phyloP scores from a whole-genome alignment of 2,329 filamentous ascomycete genomes.

The Tolypocladium ovalisporum region DNA sequence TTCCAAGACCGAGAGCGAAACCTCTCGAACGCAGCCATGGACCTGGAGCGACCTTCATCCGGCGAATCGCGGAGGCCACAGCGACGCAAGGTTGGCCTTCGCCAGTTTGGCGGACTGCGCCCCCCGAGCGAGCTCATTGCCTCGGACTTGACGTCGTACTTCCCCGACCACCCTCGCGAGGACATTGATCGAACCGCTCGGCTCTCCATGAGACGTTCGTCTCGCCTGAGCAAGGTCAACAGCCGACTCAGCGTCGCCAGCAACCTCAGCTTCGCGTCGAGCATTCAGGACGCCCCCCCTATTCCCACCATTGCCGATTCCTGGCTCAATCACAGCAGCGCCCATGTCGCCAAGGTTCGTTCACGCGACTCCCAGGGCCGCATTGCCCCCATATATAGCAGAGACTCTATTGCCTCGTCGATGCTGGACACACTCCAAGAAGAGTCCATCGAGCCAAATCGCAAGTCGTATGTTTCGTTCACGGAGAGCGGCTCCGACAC shows the following conservation, averaged over 20 bases:
- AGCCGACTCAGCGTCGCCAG: conserved; percentile 90
- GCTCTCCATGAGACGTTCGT: conserved; percentile 81
- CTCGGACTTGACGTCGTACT: conserved; percentile 92
- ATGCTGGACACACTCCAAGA: conserved; percentile 85
- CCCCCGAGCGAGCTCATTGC: conserved; percentile 96
- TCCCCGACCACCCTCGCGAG: conserved; percentile 87
- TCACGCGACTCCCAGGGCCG: conserved; percentile 38
- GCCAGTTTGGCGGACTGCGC: conserved; percentile 81
- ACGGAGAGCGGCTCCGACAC: conserved; percentile 65
- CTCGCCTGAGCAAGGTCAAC: conserved; percentile 82
- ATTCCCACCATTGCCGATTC: conserved; percentile 92
- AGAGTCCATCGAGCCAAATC: conserved; percentile 78
- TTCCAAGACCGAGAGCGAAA: conserved; percentile 60
- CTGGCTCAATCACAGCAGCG: conserved; percentile 56
- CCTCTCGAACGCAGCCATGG: conserved; percentile 46
- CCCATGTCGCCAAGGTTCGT: conserved; percentile 26
- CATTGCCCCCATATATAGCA: conserved; percentile 38
- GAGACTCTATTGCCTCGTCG: conserved; percentile 82
- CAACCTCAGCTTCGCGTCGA: conserved; percentile 86
- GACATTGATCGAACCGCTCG: conserved; percentile 94
- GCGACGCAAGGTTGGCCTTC: conserved; percentile 45
- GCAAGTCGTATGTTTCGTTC: conserved; percentile 92
- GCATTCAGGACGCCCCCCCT: conserved; percentile 82
- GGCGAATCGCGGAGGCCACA: conserved; percentile 32
- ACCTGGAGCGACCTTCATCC: conserved; percentile 45